phyloP scores from a whole-genome alignment of 2,329 filamentous ascomycete species.

The Trichophyton simii region DNA sequence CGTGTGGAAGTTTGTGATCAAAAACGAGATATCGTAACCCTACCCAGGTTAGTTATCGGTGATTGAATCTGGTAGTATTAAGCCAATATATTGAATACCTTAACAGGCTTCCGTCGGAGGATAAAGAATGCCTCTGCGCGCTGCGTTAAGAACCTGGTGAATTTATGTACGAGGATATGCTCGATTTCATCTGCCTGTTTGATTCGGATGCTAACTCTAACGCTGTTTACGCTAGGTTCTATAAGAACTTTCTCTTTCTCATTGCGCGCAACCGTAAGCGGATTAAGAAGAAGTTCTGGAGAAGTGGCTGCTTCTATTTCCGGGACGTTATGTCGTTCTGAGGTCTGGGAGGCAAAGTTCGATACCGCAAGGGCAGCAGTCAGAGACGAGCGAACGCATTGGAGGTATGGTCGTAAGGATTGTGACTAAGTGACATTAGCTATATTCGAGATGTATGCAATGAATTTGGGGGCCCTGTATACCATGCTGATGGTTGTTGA shows the following conservation, averaged over 20 bases:
- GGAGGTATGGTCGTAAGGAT: slow-evolving; percentile 91
- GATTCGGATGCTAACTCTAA: slow-evolving; percentile 95
- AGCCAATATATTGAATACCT: slow-evolving; percentile 42
- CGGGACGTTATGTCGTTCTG: slow-evolving; percentile 94
- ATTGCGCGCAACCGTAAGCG: slow-evolving; percentile 80
- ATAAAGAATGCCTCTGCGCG: slow-evolving; percentile 96
- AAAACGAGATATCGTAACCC: slow-evolving; percentile 97
- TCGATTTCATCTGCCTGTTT: slow-evolving; percentile 99
- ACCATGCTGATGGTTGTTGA: background rate
- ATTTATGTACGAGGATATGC: slow-evolving; percentile 95
- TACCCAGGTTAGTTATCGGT: slow-evolving; percentile 24
- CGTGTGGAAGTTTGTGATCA: slow-evolving; percentile 98
- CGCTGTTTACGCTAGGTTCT: slow-evolving; percentile 92
- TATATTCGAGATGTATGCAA: background rate
- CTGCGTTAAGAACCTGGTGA: slow-evolving; percentile 91
- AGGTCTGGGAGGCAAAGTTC: slow-evolving; percentile 94
- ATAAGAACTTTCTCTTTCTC: slow-evolving; percentile 95
- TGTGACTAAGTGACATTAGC: slow-evolving; percentile 52
- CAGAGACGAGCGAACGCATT: slow-evolving; percentile 87
- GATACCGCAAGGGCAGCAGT: slow-evolving; percentile 86
- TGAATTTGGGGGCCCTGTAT: background rate
- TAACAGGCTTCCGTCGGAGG: slow-evolving; percentile 83
- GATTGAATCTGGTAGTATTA: background rate
- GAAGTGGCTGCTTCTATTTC: slow-evolving; percentile 90
- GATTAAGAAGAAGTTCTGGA: slow-evolving; percentile 86